A percentile compares a stretch with the other conserved stretches of the same genome.
Evolutionary conservation across 2,329 filamentous ascomycete genomes (phyloP).

Genomic region (Pseudogymnoascus sp.): DNA sequence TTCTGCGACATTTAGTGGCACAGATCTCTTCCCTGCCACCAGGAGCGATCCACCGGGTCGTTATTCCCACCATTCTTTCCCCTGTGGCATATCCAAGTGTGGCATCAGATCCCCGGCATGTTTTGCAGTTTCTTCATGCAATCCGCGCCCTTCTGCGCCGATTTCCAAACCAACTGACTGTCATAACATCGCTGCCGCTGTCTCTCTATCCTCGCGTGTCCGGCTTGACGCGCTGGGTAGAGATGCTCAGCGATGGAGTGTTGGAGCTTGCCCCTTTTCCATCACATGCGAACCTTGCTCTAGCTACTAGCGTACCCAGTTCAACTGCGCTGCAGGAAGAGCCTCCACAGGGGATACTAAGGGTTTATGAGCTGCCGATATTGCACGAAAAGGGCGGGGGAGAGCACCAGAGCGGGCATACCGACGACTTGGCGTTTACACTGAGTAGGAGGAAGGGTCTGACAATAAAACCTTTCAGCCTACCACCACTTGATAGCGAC

Average conservation of each 20-base stretch:
- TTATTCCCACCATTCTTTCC: slow-evolving; percentile 79
- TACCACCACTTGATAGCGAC: slow-evolving; percentile 79
- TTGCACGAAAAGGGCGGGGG: slow-evolving; percentile 82
- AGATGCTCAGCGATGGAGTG: slow-evolving; percentile 76
- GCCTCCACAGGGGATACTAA: slow-evolving; percentile 76
- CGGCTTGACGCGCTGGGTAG: slow-evolving; percentile 77
- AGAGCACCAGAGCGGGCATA: slow-evolving; percentile 56
- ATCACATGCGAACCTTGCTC: slow-evolving; percentile 40
- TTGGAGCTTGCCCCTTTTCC: slow-evolving; percentile 73
- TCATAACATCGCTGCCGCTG: slow-evolving; percentile 69
- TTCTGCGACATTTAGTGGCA: slow-evolving; percentile 52
- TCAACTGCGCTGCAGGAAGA: slow-evolving; percentile 54
- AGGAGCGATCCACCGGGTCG: slow-evolving; percentile 65
- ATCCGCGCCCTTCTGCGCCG: slow-evolving; percentile 68
- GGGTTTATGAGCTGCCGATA: slow-evolving; percentile 73
- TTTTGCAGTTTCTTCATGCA: slow-evolving; percentile 75
- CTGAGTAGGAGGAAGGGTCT: slow-evolving; percentile 74
- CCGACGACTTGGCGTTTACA: slow-evolving; percentile 85
- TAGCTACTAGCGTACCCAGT: slow-evolving; percentile 35
- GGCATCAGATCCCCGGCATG: slow-evolving; percentile 59
- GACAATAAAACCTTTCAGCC: slow-evolving; percentile 77
- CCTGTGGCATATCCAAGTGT: slow-evolving; percentile 73
- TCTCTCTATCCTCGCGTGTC: slow-evolving; percentile 69
- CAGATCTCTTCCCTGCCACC: slow-evolving; percentile 51
- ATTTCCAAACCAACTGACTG: slow-evolving; percentile 57